These are phyloP conservation scores for Xylariomycetidae sp. DNA, from an alignment of 2,329 filamentous ascomycete genomes.

Conservation along the genomic window DNA sequence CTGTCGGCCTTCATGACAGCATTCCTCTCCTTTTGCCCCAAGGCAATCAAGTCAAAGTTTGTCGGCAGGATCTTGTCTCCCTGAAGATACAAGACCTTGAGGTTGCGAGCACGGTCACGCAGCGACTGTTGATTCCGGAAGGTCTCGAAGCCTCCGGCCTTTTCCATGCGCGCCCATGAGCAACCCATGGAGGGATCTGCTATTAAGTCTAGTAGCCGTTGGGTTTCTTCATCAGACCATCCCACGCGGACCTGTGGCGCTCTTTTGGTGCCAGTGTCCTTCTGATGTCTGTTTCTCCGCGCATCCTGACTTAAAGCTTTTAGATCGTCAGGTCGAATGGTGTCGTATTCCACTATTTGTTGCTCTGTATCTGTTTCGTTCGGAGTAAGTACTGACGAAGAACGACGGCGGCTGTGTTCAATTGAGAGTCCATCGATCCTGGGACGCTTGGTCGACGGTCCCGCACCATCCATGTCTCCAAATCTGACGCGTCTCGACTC, in stretches of 20 bases:
- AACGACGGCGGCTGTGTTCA: neutral
- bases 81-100: conserved; percentile 49
- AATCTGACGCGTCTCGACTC: conserved; percentile 10
- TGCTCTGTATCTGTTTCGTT: conserved; percentile 1
- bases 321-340: conserved; percentile 12
- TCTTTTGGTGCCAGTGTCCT: conserved; percentile 8
- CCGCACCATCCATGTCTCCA: conserved; percentile 2
- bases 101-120: conserved; percentile 53
- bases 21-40: conserved; percentile 46
- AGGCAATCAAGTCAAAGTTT: conserved; percentile 44
- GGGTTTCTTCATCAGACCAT: conserved; percentile 41
- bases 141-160: conserved; percentile 34
- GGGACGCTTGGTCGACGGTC: conserved; percentile 9
- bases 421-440: conserved; percentile 3
- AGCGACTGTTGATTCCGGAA: conserved; percentile 50
- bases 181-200: conserved; percentile 26
- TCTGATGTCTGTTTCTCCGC: conserved; percentile 11
- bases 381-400: neutral
- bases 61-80: conserved; percentile 39
- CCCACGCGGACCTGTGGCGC: conserved; percentile 25
- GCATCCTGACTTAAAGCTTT: conserved; percentile 15
- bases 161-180: conserved; percentile 36
- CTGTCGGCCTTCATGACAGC: conserved; percentile 36
- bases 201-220: conserved; percentile 38
- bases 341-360: conserved; percentile 4